phyloP scores from a whole-genome alignment of 1,284 basidiomycete genomes.

The Mycosarcoma maydis region DNA sequence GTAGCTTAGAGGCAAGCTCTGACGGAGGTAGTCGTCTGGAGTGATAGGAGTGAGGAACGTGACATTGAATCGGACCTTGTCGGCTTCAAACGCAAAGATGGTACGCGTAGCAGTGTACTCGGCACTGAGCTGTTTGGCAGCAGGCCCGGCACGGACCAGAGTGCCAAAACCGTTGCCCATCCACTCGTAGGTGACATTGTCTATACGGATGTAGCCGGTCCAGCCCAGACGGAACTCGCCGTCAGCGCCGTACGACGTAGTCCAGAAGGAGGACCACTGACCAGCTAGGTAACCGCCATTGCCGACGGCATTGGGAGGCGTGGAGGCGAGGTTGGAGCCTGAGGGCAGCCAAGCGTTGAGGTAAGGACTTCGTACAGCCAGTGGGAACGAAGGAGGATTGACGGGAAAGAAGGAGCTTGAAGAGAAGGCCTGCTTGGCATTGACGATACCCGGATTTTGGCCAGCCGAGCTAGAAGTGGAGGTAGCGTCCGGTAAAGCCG shows the following conservation, averaged over 20 bases:
- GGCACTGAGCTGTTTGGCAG: constrained; percentile 56
- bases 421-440: constrained; percentile 23
- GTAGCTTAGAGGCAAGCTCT: constrained; percentile 64
- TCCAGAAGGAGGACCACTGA: constrained; percentile 60
- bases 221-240: constrained; percentile 60
- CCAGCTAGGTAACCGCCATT: constrained; percentile 61
- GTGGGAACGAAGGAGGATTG: constrained; percentile 60
- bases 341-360: constrained; percentile 60
- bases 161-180: constrained; percentile 63
- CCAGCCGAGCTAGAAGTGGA: constrained; percentile 15
- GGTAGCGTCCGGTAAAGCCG: constrained; percentile 13
- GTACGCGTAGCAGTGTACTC: constrained; percentile 62
- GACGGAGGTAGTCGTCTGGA: constrained; percentile 59
- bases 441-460: constrained; percentile 38
- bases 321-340: constrained; percentile 38
- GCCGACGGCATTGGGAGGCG: constrained; percentile 59
- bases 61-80: constrained; percentile 57
- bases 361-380: constrained; percentile 59
- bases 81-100: constrained; percentile 62
- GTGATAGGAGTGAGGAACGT: constrained; percentile 64
- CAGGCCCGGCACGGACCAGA: constrained; percentile 46
- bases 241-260: constrained; percentile 60
- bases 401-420: constrained; percentile 57
- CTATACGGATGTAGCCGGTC: constrained; percentile 58
- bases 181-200: constrained; percentile 60